phyloP scores from a whole-genome alignment of 1,284 basidiomycete species.

The Cutaneotrichosporon daszewskae region DNA sequence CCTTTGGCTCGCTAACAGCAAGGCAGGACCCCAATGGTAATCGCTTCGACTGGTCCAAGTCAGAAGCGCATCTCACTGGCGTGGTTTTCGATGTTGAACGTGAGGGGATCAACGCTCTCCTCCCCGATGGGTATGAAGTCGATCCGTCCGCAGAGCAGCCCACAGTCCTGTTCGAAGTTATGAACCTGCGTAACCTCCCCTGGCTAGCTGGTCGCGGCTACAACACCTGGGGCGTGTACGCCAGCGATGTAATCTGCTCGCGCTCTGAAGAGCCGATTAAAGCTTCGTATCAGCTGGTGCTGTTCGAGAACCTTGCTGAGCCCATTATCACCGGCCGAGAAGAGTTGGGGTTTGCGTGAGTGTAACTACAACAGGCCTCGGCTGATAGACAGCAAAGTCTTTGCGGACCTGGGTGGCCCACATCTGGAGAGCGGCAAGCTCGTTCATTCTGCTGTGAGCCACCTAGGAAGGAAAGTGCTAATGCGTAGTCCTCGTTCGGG shows the following conservation, averaged over 20 bases:
- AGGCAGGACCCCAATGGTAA: constrained; percentile 18
- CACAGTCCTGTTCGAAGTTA: constrained; percentile 27
- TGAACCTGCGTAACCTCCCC: constrained; percentile 31
- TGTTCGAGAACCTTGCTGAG: constrained; percentile 31
- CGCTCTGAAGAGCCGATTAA: constrained; percentile 7
- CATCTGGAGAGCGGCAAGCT: not conserved
- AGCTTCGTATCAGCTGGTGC: constrained; percentile 24
- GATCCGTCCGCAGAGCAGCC: constrained; percentile 3
- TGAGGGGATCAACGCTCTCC: not conserved
- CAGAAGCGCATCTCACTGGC: not conserved
- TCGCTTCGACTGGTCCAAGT: not conserved
- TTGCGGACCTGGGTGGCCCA: not conserved
- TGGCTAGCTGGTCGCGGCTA: constrained; percentile 33
- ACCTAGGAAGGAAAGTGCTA: constrained; percentile 4
- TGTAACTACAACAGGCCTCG: too few species aligned
- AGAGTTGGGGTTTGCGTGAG: constrained; percentile 3
- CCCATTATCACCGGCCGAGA: constrained; percentile 27
- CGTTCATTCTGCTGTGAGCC: constrained; percentile 1
- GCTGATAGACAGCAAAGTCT: too few species aligned
- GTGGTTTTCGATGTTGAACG: not conserved
- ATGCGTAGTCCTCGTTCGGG: constrained; percentile 21
- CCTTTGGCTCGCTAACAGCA: too few species aligned
- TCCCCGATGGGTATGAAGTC: not conserved
- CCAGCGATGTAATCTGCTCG: constrained; percentile 22
- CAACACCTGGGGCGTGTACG: constrained; percentile 31